Percentiles rank a stretch among this genome's conserved stretches.
These are phyloP conservation scores for Xylaria sp. DNA, from an alignment of 2,329 filamentous ascomycete species.

Conservation along the genomic window DNA sequence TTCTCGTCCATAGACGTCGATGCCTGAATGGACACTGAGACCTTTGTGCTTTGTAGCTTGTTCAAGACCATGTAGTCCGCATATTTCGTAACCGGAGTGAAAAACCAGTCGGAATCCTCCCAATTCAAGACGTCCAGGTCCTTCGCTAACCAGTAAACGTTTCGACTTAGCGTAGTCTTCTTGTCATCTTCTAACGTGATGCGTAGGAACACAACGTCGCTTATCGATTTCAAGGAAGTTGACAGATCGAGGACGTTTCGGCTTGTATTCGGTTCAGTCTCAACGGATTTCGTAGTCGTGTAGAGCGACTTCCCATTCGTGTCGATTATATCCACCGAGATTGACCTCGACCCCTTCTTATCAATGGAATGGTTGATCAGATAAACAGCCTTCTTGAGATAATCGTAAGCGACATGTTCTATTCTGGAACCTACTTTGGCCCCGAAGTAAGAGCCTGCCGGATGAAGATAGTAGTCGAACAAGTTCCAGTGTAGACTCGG, in stretches of 20 bases:
- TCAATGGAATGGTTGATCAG: constrained; percentile 65
- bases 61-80: constrained; percentile 60
- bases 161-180: constrained; percentile 58
- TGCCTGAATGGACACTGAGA: constrained; percentile 48
- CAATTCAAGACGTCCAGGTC: constrained; percentile 63
- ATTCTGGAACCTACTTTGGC: constrained; percentile 60
- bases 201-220: constrained; percentile 61
- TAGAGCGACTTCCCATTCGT: constrained; percentile 57
- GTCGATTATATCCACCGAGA: constrained; percentile 62
- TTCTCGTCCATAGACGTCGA: constrained; percentile 16
- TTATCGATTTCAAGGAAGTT: constrained; percentile 48
- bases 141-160: constrained; percentile 68
- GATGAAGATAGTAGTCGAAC: constrained; percentile 70
- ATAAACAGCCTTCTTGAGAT: constrained; percentile 57
- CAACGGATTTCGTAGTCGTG: constrained; percentile 45
- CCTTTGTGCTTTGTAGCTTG: constrained; percentile 51
- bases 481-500: constrained; percentile 72
- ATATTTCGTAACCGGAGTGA: constrained; percentile 65
- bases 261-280: constrained; percentile 59
- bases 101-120: constrained; percentile 67
- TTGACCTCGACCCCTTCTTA: constrained; percentile 51
- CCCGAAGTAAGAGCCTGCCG: constrained; percentile 68
- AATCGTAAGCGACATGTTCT: constrained; percentile 68
- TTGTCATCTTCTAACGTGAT: constrained; percentile 56
- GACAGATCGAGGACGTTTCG: constrained; percentile 51